Percentiles rank a stretch among this genome's conserved stretches.
Evolutionary conservation across 2,329 filamentous ascomycete species (phyloP).

Genomic region (Venturia aucupariae): DNA sequence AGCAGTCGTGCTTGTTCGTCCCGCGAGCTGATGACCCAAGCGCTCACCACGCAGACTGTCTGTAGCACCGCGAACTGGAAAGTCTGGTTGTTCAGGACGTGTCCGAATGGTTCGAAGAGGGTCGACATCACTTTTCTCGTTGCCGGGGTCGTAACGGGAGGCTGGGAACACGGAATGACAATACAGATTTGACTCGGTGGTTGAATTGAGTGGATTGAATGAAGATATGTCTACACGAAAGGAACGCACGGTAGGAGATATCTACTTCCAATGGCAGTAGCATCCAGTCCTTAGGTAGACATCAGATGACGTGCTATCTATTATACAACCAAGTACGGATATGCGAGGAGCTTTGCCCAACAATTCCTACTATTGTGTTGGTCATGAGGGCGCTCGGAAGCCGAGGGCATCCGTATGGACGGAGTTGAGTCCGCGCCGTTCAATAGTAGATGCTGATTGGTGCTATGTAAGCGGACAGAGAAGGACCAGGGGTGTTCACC

Average conservation of each 20-base stretch:
- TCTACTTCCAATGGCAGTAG: background rate
- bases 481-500: background rate
- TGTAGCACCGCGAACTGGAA: background rate
- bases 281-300: background rate
- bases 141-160: background rate
- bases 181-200: background rate
- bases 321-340: too few species aligned
- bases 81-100: slow-evolving; percentile 2
- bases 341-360: background rate
- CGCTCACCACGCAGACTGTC: background rate
- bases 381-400: background rate
- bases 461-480: background rate
- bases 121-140: background rate
- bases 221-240: background rate
- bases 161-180: background rate
- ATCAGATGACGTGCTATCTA: background rate
- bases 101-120: background rate
- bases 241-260: background rate
- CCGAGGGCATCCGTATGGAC: background rate
- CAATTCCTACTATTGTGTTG: background rate
- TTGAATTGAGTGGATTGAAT: too few species aligned
- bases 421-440: background rate
- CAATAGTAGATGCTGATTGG: background rate
- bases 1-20: background rate
- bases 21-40: slow-evolving; percentile 3